A percentile compares a stretch with the other conserved stretches of the same genome.
phyloP scores from a whole-genome alignment of 2,329 filamentous ascomycete species.

The Eurotiales sp. region DNA sequence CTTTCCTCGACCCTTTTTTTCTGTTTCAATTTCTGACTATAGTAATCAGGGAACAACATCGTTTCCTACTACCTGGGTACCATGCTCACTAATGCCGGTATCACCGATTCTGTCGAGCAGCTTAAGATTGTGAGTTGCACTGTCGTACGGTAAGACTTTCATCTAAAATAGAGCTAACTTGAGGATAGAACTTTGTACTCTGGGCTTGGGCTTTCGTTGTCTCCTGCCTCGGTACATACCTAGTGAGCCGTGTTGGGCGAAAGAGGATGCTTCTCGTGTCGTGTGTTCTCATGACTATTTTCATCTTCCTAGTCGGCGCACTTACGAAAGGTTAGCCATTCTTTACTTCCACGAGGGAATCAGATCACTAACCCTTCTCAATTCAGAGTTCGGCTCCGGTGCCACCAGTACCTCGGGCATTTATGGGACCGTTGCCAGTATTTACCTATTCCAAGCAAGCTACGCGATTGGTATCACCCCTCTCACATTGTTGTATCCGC shows the following conservation, averaged over 20 bases:
- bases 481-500: not conserved
- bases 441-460: conserved; percentile 3
- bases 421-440: not conserved
- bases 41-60: not conserved
- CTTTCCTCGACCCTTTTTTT: too few species aligned
- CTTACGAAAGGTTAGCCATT: not conserved
- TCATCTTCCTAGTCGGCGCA: not conserved
- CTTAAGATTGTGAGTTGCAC: not conserved
- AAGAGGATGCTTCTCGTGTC: not conserved
- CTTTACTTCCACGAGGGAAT: too few species aligned
- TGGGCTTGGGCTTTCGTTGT: not conserved
- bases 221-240: not conserved
- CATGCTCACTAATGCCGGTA: not conserved
- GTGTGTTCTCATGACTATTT: not conserved
- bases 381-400: not conserved
- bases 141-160: too few species aligned
- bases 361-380: not conserved
- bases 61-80: not conserved
- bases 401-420: not conserved
- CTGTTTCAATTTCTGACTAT: too few species aligned
- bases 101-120: not conserved
- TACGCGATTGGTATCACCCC: not conserved
- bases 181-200: not conserved
- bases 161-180: too few species aligned
- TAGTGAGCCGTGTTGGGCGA: not conserved